Conservation (phyloP, 108 stramenopile species). For the Nannochloropsis oceanica region DNA sequence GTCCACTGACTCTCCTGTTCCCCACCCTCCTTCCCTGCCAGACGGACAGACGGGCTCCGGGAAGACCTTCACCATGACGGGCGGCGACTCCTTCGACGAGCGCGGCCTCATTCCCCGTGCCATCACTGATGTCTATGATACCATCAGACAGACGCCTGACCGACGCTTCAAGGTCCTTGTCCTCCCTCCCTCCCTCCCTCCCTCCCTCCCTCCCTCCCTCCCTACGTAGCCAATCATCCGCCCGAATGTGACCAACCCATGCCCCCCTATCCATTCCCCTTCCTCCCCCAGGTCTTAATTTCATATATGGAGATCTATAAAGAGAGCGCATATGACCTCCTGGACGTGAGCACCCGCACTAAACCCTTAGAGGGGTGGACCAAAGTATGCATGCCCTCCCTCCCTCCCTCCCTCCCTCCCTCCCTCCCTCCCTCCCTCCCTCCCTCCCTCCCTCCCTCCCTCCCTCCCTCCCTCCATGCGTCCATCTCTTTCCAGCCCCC, state of each 20-base stretch:
- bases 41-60: conserved; percentile 51
- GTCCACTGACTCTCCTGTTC: neutral
- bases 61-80: conserved; percentile 48
- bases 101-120: conserved; percentile 45
- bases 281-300: conserved; percentile 16
- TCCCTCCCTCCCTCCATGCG: too few species aligned
- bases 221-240: neutral
- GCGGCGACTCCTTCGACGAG: conserved; percentile 37
- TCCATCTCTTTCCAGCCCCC: neutral
- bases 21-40: neutral
- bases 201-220: neutral
- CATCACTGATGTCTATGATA: conserved; percentile 33
- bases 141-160: conserved; percentile 1
- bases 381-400: neutral
- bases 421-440: neutral
- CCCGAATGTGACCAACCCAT: too few species aligned
- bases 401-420: neutral
- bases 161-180: conserved; percentile 2
- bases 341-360: conserved; percentile 12
- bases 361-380: conserved; percentile 24
- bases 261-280: too few species aligned
- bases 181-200: neutral
- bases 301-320: conserved; percentile 50
- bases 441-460: neutral
- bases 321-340: conserved; percentile 45